These are phyloP conservation scores for Globisporangium abappressorium DNA, from an alignment of 352 stramenopile genomes.

Conservation along the genomic window DNA sequence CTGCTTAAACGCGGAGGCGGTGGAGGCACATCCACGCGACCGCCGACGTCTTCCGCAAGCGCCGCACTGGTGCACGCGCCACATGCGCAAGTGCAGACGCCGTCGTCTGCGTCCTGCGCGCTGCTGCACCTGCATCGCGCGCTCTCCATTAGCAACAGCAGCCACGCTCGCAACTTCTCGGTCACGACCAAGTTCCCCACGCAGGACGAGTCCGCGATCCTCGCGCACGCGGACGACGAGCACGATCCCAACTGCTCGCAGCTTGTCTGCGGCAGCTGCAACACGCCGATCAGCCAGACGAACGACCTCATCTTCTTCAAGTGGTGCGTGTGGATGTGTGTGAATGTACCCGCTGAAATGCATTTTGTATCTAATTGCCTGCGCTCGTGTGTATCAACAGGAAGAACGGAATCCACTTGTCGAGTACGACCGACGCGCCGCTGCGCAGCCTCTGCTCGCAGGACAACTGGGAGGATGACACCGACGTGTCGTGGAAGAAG, in stretches of 20 bases:
- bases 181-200: constrained; percentile 52
- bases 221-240: constrained; percentile 31
- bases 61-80: not conserved
- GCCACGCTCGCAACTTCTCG: constrained; percentile 12
- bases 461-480: constrained; percentile 31
- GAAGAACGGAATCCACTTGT: constrained; percentile 70
- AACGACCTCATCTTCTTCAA: constrained; percentile 78
- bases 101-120: not conserved
- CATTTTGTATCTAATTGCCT: not conserved
- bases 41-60: not conserved
- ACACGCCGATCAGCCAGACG: constrained; percentile 50
- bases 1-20: constrained; percentile 1
- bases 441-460: constrained; percentile 53
- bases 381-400: constrained; percentile 20
- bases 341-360: not conserved
- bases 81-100: not conserved
- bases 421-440: constrained; percentile 56
- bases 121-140: constrained; percentile 2
- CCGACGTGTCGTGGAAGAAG: constrained; percentile 44
- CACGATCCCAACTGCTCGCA: constrained; percentile 41
- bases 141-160: not conserved
- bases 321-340: constrained; percentile 30
- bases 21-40: not conserved
- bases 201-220: constrained; percentile 38
- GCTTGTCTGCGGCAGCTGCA: constrained; percentile 73